Evolutionary conservation across 169 alveolate genomes (phyloP).

Genomic region (Neospora caninum): DNA sequence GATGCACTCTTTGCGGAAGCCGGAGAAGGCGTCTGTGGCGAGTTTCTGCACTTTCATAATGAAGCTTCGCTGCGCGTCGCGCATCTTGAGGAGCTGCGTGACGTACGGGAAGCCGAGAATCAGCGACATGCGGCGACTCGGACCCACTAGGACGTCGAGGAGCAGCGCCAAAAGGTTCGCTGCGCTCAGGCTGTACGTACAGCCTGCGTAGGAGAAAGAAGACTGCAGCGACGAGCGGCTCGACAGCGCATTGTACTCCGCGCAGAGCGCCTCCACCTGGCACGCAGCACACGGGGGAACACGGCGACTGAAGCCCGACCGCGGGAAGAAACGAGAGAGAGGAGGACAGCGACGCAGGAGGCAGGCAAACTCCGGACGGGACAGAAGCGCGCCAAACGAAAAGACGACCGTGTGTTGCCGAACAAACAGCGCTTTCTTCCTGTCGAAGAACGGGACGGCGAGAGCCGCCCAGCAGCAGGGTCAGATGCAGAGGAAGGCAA

Average conservation of each 20-base stretch:
- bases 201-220: neutral
- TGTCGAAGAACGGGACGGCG: no score
- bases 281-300: neutral
- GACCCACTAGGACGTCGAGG: conserved; percentile 32
- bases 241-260: conserved; percentile 29
- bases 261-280: conserved; percentile 53
- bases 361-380: no score
- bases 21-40: neutral
- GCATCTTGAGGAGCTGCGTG: neutral
- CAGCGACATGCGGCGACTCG: conserved; percentile 45
- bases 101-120: conserved; percentile 28
- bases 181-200: neutral
- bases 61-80: neutral
- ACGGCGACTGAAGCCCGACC: no score
- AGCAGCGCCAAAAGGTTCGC: conserved; percentile 1
- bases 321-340: no score
- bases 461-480: no score
- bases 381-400: no score
- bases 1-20: neutral
- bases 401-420: no score
- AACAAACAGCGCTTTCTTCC: no score
- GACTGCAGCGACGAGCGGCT: neutral
- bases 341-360: no score
- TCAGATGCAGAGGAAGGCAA: no score
- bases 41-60: neutral